Conservation (phyloP, 1,139 yeast species). For the Yamadazyma atmosphaerica region DNA sequence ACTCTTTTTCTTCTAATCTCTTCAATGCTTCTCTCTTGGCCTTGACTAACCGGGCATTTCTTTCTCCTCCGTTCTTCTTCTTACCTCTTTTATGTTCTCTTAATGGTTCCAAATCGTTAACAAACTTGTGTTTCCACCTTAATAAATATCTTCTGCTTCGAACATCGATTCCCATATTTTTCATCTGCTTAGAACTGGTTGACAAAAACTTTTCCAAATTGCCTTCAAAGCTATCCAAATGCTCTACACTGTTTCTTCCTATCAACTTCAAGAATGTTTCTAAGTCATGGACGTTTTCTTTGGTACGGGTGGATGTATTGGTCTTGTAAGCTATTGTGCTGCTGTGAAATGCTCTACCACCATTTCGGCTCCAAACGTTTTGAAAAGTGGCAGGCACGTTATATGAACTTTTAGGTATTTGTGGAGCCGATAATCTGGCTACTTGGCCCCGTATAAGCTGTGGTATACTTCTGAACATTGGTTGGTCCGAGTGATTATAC, state of each 20-base stretch:
- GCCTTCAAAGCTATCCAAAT: slow-evolving; percentile 67
- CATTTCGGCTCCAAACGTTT: not conserved
- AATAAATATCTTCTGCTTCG: slow-evolving; percentile 67
- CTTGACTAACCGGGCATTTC: slow-evolving; percentile 66
- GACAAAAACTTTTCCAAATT: slow-evolving; percentile 69
- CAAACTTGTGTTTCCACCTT: slow-evolving; percentile 49
- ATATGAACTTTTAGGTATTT: not conserved
- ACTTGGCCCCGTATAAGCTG: slow-evolving; percentile 8
- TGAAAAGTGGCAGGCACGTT: not conserved
- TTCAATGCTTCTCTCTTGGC: slow-evolving; percentile 71
- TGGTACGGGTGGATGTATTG: slow-evolving; percentile 44
- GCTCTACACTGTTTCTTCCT: slow-evolving; percentile 74
- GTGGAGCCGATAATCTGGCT: not conserved
- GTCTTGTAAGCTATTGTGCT: slow-evolving; percentile 22
- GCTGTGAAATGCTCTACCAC: slow-evolving; percentile 12
- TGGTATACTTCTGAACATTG: slow-evolving; percentile 9
- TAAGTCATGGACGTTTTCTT: slow-evolving; percentile 69
- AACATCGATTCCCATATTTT: slow-evolving; percentile 77
- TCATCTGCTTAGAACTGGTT: slow-evolving; percentile 58
- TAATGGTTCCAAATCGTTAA: slow-evolving; percentile 58
- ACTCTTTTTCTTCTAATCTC: slow-evolving; percentile 44
- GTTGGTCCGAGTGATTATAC: not conserved
- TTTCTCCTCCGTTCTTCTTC: slow-evolving; percentile 89
- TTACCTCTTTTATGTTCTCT: slow-evolving; percentile 62
- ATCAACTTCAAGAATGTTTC: slow-evolving; percentile 68